Evolutionary conservation across 495 filamentous ascomycete species (phyloP).

Genomic region (Aspergillus olivimuriae): DNA sequence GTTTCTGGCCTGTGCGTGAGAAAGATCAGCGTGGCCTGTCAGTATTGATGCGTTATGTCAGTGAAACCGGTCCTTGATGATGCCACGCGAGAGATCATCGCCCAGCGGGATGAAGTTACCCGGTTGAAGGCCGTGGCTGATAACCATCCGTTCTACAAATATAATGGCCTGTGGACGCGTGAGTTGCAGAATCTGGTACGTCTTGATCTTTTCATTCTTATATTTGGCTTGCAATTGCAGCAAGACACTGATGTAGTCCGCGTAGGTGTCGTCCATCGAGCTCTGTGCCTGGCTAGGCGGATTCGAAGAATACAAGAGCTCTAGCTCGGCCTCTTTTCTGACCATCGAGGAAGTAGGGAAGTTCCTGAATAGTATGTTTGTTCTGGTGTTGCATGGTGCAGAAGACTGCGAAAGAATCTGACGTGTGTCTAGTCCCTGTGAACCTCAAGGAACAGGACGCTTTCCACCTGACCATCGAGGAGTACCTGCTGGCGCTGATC

Average conservation of each 20-base stretch:
- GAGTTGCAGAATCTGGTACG: constrained; percentile 74
- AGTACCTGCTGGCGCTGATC: constrained; percentile 85
- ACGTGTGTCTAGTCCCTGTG: constrained; percentile 63
- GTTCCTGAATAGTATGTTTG: constrained; percentile 58
- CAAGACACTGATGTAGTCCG: not conserved
- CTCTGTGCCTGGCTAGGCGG: constrained; percentile 75
- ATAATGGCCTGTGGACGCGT: constrained; percentile 78
- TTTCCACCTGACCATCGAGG: constrained; percentile 95
- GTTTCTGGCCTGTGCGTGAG: constrained; percentile 24
- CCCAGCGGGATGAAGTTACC: constrained; percentile 37
- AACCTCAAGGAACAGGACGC: constrained; percentile 85
- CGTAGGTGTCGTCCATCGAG: constrained; percentile 57
- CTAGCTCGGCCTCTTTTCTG: constrained; percentile 49
- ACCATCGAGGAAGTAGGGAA: constrained; percentile 83
- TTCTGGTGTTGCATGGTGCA: not conserved
- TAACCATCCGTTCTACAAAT: constrained; percentile 90
- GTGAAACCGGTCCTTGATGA: constrained; percentile 41
- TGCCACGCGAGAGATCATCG: constrained; percentile 33
- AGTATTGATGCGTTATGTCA: constrained; percentile 5
- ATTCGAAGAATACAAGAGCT: constrained; percentile 37
- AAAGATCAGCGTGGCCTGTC: not conserved
- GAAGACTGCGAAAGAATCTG: not conserved
- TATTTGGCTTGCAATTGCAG: too few relatives aligned
- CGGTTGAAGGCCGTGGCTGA: constrained; percentile 65
- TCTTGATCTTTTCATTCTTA: not conserved